Percentiles rank a stretch among this genome's conserved stretches.
Conservation (phyloP, 2,329 filamentous ascomycete species). For the Penicillium corylophilum region DNA sequence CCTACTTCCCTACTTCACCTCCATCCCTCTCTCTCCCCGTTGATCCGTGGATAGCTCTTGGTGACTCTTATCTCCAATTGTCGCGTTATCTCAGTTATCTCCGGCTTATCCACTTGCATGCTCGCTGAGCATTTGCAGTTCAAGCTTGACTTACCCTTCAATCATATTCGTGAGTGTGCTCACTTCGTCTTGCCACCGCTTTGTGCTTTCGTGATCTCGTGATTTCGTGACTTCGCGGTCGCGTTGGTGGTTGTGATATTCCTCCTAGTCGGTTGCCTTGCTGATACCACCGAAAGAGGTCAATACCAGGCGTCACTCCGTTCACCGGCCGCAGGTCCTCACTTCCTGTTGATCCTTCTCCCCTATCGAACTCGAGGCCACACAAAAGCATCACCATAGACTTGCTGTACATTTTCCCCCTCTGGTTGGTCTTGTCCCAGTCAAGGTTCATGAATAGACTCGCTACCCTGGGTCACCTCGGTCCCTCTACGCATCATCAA, state of each 20-base stretch:
- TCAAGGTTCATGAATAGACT: constrained; percentile 21
- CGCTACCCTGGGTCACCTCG: constrained; percentile 20
- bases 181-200: not conserved
- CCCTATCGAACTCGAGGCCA: not conserved
- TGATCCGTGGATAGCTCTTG: not conserved
- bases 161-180: not conserved
- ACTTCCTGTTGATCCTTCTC: constrained; percentile 11
- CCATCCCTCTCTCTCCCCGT: constrained; percentile 1
- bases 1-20: constrained; percentile 3
- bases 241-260: too few species aligned
- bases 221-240: not conserved
- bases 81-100: constrained; percentile 28
- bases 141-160: constrained; percentile 4
- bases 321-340: constrained; percentile 23
- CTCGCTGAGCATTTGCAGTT: constrained; percentile 2
- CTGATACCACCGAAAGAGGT: constrained; percentile 11
- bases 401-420: constrained; percentile 9
- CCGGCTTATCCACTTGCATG: constrained; percentile 27
- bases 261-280: constrained; percentile 11
- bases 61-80: constrained; percentile 27
- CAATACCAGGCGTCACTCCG: constrained; percentile 9
- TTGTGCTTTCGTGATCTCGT: not conserved
- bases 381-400: not conserved
- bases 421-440: constrained; percentile 22
- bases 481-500: constrained; percentile 13